These are phyloP conservation scores for Ustilago tritici DNA, from an alignment of 1,284 basidiomycete genomes.

Conservation along the genomic window DNA sequence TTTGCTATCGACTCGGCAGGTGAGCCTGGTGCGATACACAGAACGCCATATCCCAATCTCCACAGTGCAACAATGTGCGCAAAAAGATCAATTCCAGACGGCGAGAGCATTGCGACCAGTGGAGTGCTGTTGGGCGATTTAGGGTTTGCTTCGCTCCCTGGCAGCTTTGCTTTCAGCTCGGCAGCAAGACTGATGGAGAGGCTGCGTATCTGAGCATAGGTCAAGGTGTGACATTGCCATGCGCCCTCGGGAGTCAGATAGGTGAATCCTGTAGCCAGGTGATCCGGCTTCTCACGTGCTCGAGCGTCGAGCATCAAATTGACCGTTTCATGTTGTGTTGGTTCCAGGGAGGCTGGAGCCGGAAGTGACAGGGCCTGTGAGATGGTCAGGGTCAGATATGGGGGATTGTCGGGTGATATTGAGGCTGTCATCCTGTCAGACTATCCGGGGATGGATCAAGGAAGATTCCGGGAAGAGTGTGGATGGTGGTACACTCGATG, in stretches of 20 bases:
- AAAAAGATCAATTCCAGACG: conserved; percentile 71
- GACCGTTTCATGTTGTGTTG: conserved; percentile 67
- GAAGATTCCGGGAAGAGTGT: not conserved
- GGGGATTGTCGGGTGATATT: conserved; percentile 27
- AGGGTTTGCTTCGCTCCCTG: conserved; percentile 12
- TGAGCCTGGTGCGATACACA: conserved; percentile 71
- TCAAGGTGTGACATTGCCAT: conserved; percentile 63
- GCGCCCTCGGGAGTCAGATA: conserved; percentile 25
- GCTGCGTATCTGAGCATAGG: conserved; percentile 25
- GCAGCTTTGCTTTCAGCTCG: conserved; percentile 11
- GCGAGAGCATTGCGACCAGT: conserved; percentile 69
- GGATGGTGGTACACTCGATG: not conserved
- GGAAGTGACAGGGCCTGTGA: conserved; percentile 43
- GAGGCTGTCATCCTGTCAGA: conserved; percentile 15
- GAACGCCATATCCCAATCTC: conserved; percentile 69
- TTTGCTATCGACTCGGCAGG: conserved; percentile 75
- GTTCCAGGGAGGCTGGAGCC: conserved; percentile 56
- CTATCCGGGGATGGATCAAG: not conserved
- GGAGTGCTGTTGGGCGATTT: conserved; percentile 24
- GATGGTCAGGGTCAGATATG: conserved; percentile 50
- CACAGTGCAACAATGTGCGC: conserved; percentile 70
- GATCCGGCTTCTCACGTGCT: conserved; percentile 61
- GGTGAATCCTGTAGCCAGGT: conserved; percentile 70
- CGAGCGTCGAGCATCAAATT: conserved; percentile 69
- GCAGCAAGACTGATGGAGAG: conserved; percentile 16